A percentile compares a stretch with the other conserved stretches of the same genome.
Conservation (phyloP, 1,284 basidiomycete species). For the Ustilago esculenta region DNA sequence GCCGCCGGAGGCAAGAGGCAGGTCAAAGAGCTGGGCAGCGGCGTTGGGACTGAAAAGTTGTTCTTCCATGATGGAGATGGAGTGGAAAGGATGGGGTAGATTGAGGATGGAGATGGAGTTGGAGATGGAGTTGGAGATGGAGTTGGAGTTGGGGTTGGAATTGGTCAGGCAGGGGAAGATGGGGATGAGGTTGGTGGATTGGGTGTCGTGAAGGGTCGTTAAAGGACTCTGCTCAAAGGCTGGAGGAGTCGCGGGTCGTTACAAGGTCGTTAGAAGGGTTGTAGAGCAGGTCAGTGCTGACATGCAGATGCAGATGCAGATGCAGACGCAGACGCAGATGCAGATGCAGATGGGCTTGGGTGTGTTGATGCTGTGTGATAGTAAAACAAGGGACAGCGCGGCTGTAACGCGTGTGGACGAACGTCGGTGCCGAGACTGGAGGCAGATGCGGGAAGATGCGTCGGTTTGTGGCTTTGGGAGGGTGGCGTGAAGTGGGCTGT, state of each 20-base stretch:
- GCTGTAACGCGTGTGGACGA: slow-evolving; percentile 18
- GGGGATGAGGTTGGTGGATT: no score
- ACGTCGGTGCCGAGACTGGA: slow-evolving; percentile 31
- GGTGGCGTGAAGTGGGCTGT: slow-evolving; percentile 33
- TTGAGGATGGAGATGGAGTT: background rate
- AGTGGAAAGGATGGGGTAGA: background rate
- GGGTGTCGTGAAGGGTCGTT: slow-evolving; percentile 35
- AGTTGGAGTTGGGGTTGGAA: background rate
- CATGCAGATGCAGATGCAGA: slow-evolving; percentile 37
- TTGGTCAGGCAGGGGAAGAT: background rate
- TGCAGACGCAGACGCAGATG: slow-evolving; percentile 35
- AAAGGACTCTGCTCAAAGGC: slow-evolving; percentile 11
- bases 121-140: background rate
- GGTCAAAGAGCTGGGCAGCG: slow-evolving; percentile 39
- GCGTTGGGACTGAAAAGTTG: slow-evolving; percentile 46
- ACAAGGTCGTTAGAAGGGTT: slow-evolving; percentile 38
- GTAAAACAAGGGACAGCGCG: slow-evolving; percentile 8
- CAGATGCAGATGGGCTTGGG: slow-evolving; percentile 28
- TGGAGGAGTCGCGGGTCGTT: slow-evolving; percentile 26
- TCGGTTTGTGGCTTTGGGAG: slow-evolving; percentile 9
- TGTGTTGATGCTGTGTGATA: slow-evolving; percentile 1
- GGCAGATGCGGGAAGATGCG: slow-evolving; percentile 2
- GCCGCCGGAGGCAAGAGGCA: slow-evolving; percentile 21
- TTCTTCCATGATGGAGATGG: slow-evolving; percentile 43
- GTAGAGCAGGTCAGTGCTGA: slow-evolving; percentile 15